Evolutionary conservation across 2,329 filamentous ascomycete genomes (phyloP).

Genomic region (Zymoseptoria pseudotritici): DNA sequence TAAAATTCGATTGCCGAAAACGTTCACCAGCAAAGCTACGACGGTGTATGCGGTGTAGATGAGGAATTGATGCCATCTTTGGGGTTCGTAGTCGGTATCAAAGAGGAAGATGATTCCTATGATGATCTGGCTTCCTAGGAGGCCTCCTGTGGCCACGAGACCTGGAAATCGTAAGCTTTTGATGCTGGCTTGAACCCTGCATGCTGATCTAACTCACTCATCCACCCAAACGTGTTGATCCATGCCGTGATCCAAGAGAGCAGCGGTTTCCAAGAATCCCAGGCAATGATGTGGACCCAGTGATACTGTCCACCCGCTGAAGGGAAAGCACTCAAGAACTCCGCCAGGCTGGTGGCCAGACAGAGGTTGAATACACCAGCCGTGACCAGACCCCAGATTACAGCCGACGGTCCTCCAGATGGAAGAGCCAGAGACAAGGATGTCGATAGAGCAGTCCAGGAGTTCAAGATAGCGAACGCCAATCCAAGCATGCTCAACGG

Average conservation of each 20-base stretch:
- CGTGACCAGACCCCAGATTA: constrained; percentile 61
- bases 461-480: constrained; percentile 57
- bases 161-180: constrained; percentile 27
- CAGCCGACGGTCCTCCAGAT: constrained; percentile 61
- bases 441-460: constrained; percentile 55
- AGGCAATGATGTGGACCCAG: constrained; percentile 61
- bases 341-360: constrained; percentile 60
- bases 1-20: constrained; percentile 54
- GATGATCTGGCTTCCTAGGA: constrained; percentile 61
- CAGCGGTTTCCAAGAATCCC: constrained; percentile 52
- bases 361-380: constrained; percentile 61
- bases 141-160: constrained; percentile 59
- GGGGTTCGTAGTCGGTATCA: constrained; percentile 48
- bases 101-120: constrained; percentile 58
- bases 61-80: constrained; percentile 65
- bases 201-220: constrained; percentile 26
- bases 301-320: constrained; percentile 56
- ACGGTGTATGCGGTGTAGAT: constrained; percentile 61
- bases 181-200: background rate
- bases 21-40: constrained; percentile 56
- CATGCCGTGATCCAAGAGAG: constrained; percentile 66
- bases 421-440: constrained; percentile 57
- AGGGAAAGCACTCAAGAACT: constrained; percentile 52
- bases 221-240: constrained; percentile 67
- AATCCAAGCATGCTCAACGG: constrained; percentile 51